Percentiles rank a stretch among this genome's conserved stretches.
Evolutionary conservation across 2,329 filamentous ascomycete species (phyloP).

Genomic region (Phaeoacremonium minimum): DNA sequence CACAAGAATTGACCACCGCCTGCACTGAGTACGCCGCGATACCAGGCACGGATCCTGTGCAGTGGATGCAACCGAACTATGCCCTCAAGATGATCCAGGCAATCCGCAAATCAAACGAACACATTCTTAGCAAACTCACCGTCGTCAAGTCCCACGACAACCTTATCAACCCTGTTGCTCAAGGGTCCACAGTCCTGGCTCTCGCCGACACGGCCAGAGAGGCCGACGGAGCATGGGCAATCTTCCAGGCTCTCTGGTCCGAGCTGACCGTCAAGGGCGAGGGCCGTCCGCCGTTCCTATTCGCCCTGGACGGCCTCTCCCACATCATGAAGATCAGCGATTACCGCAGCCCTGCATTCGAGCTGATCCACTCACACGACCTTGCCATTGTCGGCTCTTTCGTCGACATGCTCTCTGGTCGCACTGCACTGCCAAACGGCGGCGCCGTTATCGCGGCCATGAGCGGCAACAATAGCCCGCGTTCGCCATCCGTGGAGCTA

Average conservation of each 20-base stretch:
- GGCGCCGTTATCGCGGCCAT: constrained; percentile 75
- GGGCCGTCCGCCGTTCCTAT: constrained; percentile 56
- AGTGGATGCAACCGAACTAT: constrained; percentile 78
- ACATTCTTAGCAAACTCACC: constrained; percentile 51
- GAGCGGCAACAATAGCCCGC: constrained; percentile 65
- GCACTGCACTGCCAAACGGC: constrained; percentile 59
- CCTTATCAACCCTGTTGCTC: constrained; percentile 43
- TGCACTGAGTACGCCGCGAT: constrained; percentile 76
- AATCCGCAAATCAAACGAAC: constrained; percentile 68
- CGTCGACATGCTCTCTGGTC: constrained; percentile 64
- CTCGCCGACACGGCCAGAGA: constrained; percentile 71
- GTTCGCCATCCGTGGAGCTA: constrained; percentile 63
- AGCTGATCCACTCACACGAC: constrained; percentile 81
- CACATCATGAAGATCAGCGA: constrained; percentile 76
- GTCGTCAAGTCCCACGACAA: constrained; percentile 39
- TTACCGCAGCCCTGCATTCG: constrained; percentile 68
- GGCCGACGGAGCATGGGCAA: constrained; percentile 71
- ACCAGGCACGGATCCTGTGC: constrained; percentile 47
- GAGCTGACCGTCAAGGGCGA: constrained; percentile 56
- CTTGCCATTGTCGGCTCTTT: constrained; percentile 73
- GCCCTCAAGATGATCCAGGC: constrained; percentile 69
- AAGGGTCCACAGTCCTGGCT: constrained; percentile 60
- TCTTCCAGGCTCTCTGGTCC: constrained; percentile 76
- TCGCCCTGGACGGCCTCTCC: constrained; percentile 73
- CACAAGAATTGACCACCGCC: constrained; percentile 75